These are phyloP conservation scores for Coemansia sp. DNA, from an alignment of 192 early-diverging fungal genomes.

Conservation along the genomic window DNA sequence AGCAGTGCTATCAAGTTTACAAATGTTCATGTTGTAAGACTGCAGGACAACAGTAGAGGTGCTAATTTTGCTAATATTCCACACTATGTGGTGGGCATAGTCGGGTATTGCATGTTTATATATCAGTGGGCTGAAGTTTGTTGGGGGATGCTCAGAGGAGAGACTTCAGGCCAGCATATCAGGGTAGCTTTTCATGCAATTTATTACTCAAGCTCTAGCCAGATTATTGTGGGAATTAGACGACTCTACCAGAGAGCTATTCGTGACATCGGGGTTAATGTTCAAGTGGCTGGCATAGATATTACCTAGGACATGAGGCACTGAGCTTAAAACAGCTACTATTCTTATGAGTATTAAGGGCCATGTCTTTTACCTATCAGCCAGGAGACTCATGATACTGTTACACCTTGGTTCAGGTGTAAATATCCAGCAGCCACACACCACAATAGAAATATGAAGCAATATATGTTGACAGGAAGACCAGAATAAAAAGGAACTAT, in stretches of 20 bases:
- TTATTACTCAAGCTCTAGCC: too few species aligned
- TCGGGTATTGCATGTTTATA: slow-evolving; percentile 20
- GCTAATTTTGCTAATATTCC: slow-evolving; percentile 2
- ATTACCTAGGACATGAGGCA: slow-evolving; percentile 17
- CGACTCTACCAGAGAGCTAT: background rate
- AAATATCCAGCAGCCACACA: background rate
- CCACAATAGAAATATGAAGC: too few species aligned
- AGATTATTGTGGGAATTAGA: background rate
- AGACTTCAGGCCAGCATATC: background rate
- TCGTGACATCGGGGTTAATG: background rate
- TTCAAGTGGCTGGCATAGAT: slow-evolving; percentile 14
- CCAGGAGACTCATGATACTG: background rate
- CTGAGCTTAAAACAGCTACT: background rate
- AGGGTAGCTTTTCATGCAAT: background rate
- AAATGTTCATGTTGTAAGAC: background rate
- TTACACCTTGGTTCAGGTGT: background rate
- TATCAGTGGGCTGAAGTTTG: slow-evolving; percentile 19
- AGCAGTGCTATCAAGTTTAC: background rate
- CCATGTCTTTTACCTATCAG: slow-evolving; percentile 17
- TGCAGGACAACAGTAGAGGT: slow-evolving; percentile 20
- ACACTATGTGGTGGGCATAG: slow-evolving; percentile 14
- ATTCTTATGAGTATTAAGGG: background rate
- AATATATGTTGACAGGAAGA: too few species aligned
- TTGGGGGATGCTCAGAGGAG: background rate
- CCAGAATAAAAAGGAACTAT: too few species aligned